Conservation (phyloP, 306 rosid species). For the Medicago truncatula region MtrunA17r5.0-ANR NC_053047.1:28202501-28203000, state of each 20-base stretch:
- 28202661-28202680: too few species aligned
- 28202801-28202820: conserved; percentile 4
- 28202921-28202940: conserved; percentile 87
- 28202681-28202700: too few species aligned
- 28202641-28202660: too few species aligned
- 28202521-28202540: conserved; percentile 91
- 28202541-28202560: conserved; percentile 86
- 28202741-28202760: too few species aligned
- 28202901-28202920: conserved; percentile 86
- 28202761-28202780: background rate
- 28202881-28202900: conserved; percentile 89
- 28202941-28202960: conserved; percentile 85
- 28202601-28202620: conserved; percentile 98
- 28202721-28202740: too few species aligned
- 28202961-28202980: conserved; percentile 68
- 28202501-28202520: conserved; percentile 92
- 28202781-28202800: background rate
- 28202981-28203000: conserved; percentile 70
- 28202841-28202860: conserved; percentile 95
- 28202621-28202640: background rate
- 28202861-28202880: conserved; percentile 95
- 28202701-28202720: too few species aligned
- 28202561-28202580: conserved; percentile 71
- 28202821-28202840: background rate
- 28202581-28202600: conserved; percentile 92